Evolutionary conservation across 768 basidiomycete genomes (phyloP), one percentile per base, ranked within the genome.

Genomic region (Nidularia pulvinata): DNA sequence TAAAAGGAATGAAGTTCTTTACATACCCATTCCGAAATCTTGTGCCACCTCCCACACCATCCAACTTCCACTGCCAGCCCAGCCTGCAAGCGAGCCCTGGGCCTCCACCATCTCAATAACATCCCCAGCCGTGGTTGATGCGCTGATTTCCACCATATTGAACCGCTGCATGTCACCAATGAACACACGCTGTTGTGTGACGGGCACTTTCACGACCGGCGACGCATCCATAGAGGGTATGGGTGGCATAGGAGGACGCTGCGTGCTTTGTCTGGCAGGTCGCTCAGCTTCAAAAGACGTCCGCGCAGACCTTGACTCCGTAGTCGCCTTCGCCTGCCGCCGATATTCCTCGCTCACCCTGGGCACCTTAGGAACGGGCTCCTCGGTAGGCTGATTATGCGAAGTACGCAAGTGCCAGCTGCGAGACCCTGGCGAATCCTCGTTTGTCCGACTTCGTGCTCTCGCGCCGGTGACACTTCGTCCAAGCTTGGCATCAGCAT

Each of bases 1-100:
- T 14, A 9, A 13, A 13, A 51, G 30, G 3, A 6, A 43, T 51
- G 37, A 30, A 43, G 4, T 13, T 3, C 10, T 13, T 14, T 32
- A 68, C 83, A 53, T 64, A 95, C 95, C 95, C 86, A 95, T 89
- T 54, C 94, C 95, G 64, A 95, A 89, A 63, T 95, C 91, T 57
- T 92, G 89, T 34, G 91, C 91, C 32, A 95, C 69, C 71, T 98
- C 96, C 66, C 83, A 95, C 32, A 98, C 66, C 80, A 95, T 93
- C 91, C 93, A 97, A 5, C 83, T 86, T 4, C 79, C 85, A n/a
- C 69, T 74, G 1, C 81, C 82, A 2, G 69, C 70, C 70, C 78
- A 82, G 46, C 81, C 80, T 43, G 80, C 80, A 44, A 96, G 68
- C 52, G 83, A 80, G 9, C 89, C 91, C 62, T 88, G 83, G 14